phyloP scores from a whole-genome alignment of 345 rosid genomes.

The Eucalyptus polybractea region DNA sequence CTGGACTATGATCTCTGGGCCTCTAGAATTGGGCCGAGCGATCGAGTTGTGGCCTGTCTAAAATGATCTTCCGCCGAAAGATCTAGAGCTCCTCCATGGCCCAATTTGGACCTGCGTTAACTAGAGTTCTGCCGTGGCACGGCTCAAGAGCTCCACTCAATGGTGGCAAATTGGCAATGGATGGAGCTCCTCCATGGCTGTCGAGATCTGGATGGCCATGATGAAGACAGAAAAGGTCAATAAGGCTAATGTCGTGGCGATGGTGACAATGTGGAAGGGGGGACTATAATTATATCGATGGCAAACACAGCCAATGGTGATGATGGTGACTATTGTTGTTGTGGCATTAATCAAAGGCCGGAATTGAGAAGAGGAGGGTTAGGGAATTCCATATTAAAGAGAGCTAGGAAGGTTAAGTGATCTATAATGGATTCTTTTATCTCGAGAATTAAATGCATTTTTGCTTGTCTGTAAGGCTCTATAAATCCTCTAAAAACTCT shows the following conservation, averaged over 20 bases:
- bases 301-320: background rate
- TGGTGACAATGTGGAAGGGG: background rate
- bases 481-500: background rate
- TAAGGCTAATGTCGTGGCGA: background rate
- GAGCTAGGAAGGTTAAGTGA: too few relatives aligned
- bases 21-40: background rate
- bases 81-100: background rate
- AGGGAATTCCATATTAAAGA: background rate
- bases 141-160: background rate
- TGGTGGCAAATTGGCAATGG: background rate
- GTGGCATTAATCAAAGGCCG: background rate
- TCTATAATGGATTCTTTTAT: too few relatives aligned
- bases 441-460: background rate
- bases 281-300: too few relatives aligned
- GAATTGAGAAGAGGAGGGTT: background rate
- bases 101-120: background rate
- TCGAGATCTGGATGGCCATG: background rate
- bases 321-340: background rate
- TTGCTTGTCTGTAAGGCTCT: fast-evolving
- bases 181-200: background rate
- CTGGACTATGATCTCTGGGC: background rate
- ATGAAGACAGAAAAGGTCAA: background rate
- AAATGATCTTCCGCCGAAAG: background rate
- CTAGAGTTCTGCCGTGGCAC: background rate
- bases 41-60: background rate